Percentiles rank a stretch among this genome's conserved stretches.
phyloP scores from a whole-genome alignment of 306 rosid genomes.

The Begonia peltatifolia region DNA sequence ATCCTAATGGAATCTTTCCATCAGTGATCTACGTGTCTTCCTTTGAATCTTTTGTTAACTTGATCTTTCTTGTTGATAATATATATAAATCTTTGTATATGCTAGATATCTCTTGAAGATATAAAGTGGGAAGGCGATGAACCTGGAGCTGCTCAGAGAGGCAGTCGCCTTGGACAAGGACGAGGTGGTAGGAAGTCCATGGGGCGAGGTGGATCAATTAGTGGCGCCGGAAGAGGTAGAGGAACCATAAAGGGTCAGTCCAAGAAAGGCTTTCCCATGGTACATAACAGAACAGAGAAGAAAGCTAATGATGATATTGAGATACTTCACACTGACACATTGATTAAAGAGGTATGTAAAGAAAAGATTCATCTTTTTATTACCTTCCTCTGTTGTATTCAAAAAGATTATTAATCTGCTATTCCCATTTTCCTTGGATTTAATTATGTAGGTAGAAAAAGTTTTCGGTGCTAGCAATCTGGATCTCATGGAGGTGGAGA shows the following conservation, averaged over 20 bases:
- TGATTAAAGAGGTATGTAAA: conserved; percentile 71
- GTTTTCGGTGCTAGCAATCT: conserved; percentile 52
- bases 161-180: conserved; percentile 40
- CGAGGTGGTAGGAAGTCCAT: conserved; percentile 40
- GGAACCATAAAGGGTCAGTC: conserved; percentile 34
- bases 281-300: conserved; percentile 60
- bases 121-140: conserved; percentile 76
- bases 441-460: conserved; percentile 49
- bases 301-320: conserved; percentile 55
- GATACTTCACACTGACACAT: conserved; percentile 54
- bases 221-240: conserved; percentile 51
- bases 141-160: conserved; percentile 28
- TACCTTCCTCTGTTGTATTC: no score
- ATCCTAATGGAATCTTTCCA: no score
- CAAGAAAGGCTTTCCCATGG: conserved; percentile 32
- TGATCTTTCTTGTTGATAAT: no score
- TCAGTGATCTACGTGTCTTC: no score
- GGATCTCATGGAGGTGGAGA: conserved; percentile 56
- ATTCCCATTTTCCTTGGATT: neutral
- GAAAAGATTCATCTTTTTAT: no score
- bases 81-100: neutral
- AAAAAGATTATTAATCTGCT: no score
- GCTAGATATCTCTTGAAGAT: conserved; percentile 73
- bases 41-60: no score
- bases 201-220: conserved; percentile 11